Evolutionary conservation across 2,329 filamentous ascomycete species (phyloP).

Genomic region (Sclerotinia subarctica): DNA sequence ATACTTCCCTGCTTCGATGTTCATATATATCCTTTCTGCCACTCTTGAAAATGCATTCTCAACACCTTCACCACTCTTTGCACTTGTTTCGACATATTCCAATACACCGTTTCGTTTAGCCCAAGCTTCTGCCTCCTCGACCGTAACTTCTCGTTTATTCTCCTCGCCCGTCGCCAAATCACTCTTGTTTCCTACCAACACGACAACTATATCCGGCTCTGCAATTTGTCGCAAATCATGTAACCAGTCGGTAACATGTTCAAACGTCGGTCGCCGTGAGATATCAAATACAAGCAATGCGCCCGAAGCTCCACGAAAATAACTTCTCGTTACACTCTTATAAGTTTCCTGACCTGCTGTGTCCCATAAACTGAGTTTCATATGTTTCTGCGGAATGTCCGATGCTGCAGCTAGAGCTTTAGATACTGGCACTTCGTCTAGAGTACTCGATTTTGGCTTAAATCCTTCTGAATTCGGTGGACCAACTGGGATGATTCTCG

Average conservation of each 20-base stretch:
- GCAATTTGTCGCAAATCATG: constrained; percentile 92
- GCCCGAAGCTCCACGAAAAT: constrained; percentile 65
- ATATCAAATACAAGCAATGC: constrained; percentile 94
- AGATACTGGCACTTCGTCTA: constrained; percentile 31
- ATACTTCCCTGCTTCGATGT: constrained; percentile 87
- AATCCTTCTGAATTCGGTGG: constrained; percentile 58
- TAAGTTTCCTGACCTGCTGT: constrained; percentile 97
- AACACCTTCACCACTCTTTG: constrained; percentile 92
- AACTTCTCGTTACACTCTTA: constrained; percentile 88
- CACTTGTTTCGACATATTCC: constrained; percentile 93
- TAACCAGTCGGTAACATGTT: constrained; percentile 88
- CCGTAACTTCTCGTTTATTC: constrained; percentile 75
- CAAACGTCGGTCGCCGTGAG: constrained; percentile 77
- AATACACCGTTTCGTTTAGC: constrained; percentile 80
- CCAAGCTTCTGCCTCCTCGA: constrained; percentile 85
- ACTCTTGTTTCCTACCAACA: constrained; percentile 92
- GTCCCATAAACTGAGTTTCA: constrained; percentile 94
- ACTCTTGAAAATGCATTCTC: constrained; percentile 91
- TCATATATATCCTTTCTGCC: constrained; percentile 91
- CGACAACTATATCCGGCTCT: constrained; percentile 90
- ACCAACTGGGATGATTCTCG: constrained; percentile 85
- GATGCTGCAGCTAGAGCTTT: constrained; percentile 47
- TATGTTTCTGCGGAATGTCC: constrained; percentile 67
- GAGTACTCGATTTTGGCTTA: constrained; percentile 47
- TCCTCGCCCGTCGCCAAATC: constrained; percentile 62